Evolutionary conservation across 2,329 filamentous ascomycete genomes (phyloP), one percentile per base, ranked within the genome.

Genomic region (Beauveria brongniartii): DNA sequence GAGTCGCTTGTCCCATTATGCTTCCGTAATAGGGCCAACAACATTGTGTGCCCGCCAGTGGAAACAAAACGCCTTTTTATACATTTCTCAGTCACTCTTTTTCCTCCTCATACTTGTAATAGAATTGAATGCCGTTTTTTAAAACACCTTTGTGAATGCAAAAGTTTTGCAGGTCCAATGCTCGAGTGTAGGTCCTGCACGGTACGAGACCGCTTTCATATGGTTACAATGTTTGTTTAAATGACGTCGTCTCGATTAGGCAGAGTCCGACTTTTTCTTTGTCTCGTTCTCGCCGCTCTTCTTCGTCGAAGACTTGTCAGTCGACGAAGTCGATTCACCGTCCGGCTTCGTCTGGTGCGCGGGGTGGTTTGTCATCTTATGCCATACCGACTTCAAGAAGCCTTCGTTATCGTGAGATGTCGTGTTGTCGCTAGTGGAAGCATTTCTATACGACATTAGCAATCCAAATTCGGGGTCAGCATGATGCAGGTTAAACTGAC

Each of bases 381-480:
- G 91, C 93, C 93, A 97, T 65, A 95, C 86, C 47, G 88, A 91
- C 78, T 94, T 97, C 63, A 97, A 77, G 70, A 97, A 96, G 3
- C 93, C 91, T 73, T 97, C 92, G 69, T 89, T 86, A 75, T 89
- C 88, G 72, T 93, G 88, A 0, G 80, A 77, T 48, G 80, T 77
- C 18, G 74, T 67, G 56, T 71, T 67, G 48, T 69, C 67, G 10
- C 69, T 61, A 52, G 64, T 51, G 41, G 55, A 47, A 8, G 56
- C 52, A 9, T 65, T 46, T 34, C 62, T 66, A 43, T 22, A 3
- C 1, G 5, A 4, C 1, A 22, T 60, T 22, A 60, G 58, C 14
- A 34, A 34, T 57, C 47, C 61, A 47, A 9, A 3, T 46, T 9
- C 14, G 20, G 5, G n/a, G 9, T 3, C 10, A 8, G n/a, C 10